Base-by-base conservation (phyloP, 176 grass and related monocot species). In the Secale cereale region DNA sequence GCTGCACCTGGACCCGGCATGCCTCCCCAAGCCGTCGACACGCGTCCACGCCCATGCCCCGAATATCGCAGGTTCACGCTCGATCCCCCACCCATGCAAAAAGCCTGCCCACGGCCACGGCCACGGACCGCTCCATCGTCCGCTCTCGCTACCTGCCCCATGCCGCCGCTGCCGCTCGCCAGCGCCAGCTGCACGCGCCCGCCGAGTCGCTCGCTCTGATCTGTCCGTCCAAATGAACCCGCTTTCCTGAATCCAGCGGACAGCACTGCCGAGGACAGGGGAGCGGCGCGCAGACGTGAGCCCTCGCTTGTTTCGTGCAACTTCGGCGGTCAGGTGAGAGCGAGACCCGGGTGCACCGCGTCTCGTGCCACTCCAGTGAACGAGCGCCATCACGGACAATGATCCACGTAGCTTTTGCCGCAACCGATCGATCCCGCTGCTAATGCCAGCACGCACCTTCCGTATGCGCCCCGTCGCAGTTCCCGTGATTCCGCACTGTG, bases 1-100 rank as follows among this genome's bases (percentile, higher is more conserved):
- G 71, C 64, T 78, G 78, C 83, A 86, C 70, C 83, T 82, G 83
- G 83, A 90, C 79, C 65, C 65, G 48, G 82, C 77, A 76, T 60
- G 70, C 0, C 0, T 13, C 10, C 23, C 25, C 29, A 65, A 10
- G 32, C 65, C 17, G 39, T 15, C 74, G 84, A 90, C 83, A 90
- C 84, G 88, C 83, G 84, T 86, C 65, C 84, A 7, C 43, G 19
- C 57, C 81, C 66, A 20, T 30, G 66, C n/a, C 41, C 75, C 81
- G 19, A 40, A 31, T 33, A 61, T 25, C 79, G 23, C 78, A 66
- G 50, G 6, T 52, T 78, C 28, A 3, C 19, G 45, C 40, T n/a
- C 57, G 17, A 26, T 72, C 16, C 23, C 56, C 43, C 87, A 79
- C 65, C 37, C 50, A 10, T 15, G 12, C 85, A 76, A 78, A 37